Percentiles rank a stretch among this genome's conserved stretches.
Evolutionary conservation across 2,329 filamentous ascomycete genomes (phyloP).

Genomic region (Coniella vitis): DNA sequence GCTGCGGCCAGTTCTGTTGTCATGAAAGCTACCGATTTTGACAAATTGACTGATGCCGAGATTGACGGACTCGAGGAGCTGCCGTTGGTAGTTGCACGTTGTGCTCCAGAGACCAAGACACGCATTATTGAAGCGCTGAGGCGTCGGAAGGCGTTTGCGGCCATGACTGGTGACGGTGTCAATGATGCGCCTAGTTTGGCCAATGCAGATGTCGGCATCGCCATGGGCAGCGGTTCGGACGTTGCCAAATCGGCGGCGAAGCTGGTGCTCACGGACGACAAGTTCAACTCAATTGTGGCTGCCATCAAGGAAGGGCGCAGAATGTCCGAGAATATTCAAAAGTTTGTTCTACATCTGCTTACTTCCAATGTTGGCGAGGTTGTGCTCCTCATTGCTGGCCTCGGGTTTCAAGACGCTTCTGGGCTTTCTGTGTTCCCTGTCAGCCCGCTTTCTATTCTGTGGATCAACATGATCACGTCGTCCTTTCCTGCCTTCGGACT

Average conservation of each 20-base stretch:
- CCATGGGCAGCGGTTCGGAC: constrained; percentile 83
- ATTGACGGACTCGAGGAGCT: constrained; percentile 70
- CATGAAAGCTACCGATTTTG: constrained; percentile 71
- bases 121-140: constrained; percentile 87
- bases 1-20: constrained; percentile 63
- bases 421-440: constrained; percentile 79
- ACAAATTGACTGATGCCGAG: constrained; percentile 66
- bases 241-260: constrained; percentile 77
- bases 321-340: constrained; percentile 86
- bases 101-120: constrained; percentile 79
- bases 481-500: constrained; percentile 84
- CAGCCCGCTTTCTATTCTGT: constrained; percentile 79
- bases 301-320: constrained; percentile 77
- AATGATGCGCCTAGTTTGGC: constrained; percentile 81
- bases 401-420: constrained; percentile 68
- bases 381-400: constrained; percentile 70
- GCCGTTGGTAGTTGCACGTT: constrained; percentile 76
- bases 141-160: constrained; percentile 66
- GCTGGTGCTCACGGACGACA: constrained; percentile 82
- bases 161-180: constrained; percentile 85
- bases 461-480: constrained; percentile 92
- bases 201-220: constrained; percentile 77
- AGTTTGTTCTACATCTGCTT: constrained; percentile 75
- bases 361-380: constrained; percentile 81
- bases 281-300: constrained; percentile 79